These are phyloP conservation scores for Arctium lappa DNA, from an alignment of 129 eudicot species.

Conservation along the genomic window DNA sequence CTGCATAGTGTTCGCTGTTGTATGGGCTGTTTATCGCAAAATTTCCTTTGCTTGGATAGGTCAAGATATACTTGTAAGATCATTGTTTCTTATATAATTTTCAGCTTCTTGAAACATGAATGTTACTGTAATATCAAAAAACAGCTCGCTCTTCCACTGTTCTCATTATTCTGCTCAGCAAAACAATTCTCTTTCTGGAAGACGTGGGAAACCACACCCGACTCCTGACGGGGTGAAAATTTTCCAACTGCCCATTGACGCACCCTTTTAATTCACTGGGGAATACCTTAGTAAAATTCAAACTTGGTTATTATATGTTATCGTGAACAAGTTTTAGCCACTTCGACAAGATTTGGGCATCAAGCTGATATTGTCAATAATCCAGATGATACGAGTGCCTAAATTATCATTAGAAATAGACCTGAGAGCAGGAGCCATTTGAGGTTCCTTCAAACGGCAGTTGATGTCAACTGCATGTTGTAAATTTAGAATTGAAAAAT, in stretches of 20 bases:
- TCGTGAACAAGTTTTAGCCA: neutral
- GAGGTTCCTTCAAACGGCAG: neutral
- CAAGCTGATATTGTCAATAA: neutral
- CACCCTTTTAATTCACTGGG: neutral
- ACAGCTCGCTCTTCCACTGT: neutral
- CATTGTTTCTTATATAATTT: neutral
- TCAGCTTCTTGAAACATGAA: conserved; percentile 4
- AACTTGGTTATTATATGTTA: neutral
- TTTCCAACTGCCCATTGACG: neutral
- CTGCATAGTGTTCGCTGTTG: conserved; percentile 78
- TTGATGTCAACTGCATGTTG: neutral
- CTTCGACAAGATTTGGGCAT: neutral
- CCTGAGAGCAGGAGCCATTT: neutral
- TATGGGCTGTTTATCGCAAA: conserved; percentile 91
- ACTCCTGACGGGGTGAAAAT: neutral
- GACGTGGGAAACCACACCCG: neutral
- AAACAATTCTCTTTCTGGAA: neutral
- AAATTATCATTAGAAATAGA: neutral
- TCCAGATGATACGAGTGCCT: neutral
- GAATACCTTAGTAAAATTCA: neutral
- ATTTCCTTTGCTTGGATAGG: conserved; percentile 92
- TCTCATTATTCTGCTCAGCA: neutral
- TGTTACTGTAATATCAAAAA: neutral
- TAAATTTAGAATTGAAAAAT: neutral
- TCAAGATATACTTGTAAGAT: conserved; percentile 98